Base-by-base conservation (phyloP, 1,284 basidiomycete genomes). In the Coniferiporia sulphurascens region DNA sequence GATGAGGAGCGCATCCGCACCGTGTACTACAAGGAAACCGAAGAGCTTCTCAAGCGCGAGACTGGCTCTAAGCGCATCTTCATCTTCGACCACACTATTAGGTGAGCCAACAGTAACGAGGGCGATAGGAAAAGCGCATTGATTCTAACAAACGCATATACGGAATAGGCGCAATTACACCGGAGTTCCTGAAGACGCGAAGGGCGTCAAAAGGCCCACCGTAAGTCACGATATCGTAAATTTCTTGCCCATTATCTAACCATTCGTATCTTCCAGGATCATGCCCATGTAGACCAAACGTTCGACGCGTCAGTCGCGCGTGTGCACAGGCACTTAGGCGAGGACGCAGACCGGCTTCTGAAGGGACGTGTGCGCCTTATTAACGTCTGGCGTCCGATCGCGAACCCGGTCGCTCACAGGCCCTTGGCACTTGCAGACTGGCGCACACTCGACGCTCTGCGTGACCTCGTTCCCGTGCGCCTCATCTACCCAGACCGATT, bases 201-300 rank as follows among this genome's bases (percentile, higher is more conserved):
- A 49, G 34, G n/a, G 19, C 38, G 10, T 51, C 43, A 46, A 32
- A 15, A 51, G 21, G 41, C 50, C 49, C n/a, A 35, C n/a, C 12
- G 51, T 53, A 22, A 48, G 48, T n/a, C 21, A 5, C n/a, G n/a
- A n/a, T 27, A 57, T 59, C 59, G 12, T 36, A 59, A 4, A n/a
- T n/a, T n/a, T n/a, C n/a, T n/a, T n/a, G 36, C 48, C n/a, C 51
- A 15, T 22, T 12, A 12, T 55, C 60, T 53, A 55, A 2, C 27
- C 43, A 13, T 15, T 13, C 48, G 27, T 44, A 6, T 5, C 41
- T 46, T 34, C 9, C 57, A 71, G 71, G 66, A 66, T 52, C 66
- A 65, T 41, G 79, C 79, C 0, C 84, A 86, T 65, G 78, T 84
- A 56, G 85, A 86, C 67, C 84, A 86, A 69, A 83, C 84, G 0